phyloP scores from a whole-genome alignment of 176 grass and related monocot genomes.

The Alloteropsis semialata region DNA sequence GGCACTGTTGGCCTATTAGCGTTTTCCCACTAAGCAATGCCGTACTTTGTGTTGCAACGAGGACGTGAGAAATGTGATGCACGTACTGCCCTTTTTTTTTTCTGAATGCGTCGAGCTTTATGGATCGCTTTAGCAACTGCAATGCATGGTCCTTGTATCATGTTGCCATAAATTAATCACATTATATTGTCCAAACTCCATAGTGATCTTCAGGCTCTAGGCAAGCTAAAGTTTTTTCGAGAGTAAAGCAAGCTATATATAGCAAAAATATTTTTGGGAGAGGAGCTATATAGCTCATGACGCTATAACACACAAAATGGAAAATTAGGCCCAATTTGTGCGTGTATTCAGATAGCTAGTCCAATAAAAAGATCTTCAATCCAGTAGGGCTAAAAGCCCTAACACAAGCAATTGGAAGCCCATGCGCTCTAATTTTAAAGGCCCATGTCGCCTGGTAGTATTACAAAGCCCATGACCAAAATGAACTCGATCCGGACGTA shows the following conservation, averaged over 20 bases:
- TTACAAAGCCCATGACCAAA: not conserved
- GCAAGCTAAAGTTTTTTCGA: too few relatives aligned
- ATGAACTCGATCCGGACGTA: not conserved
- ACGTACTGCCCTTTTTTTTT: not conserved
- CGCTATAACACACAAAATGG: too few relatives aligned
- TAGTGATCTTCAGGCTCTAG: not conserved
- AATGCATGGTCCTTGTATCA: not conserved
- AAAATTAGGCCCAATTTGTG: not conserved
- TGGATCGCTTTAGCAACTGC: not conserved
- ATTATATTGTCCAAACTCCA: slow-evolving; percentile 15
- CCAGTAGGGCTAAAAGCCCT: not conserved
- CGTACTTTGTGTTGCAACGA: not conserved
- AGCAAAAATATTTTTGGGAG: too few relatives aligned
- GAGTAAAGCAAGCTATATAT: too few relatives aligned
- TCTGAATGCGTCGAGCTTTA: slow-evolving; percentile 8
- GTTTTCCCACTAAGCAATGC: slow-evolving; percentile 8
- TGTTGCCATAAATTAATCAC: not conserved
- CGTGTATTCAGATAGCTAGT: not conserved
- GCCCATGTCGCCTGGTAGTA: not conserved
- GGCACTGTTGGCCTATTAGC: slow-evolving; percentile 26
- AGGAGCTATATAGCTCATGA: too few relatives aligned
- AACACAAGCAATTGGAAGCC: not conserved
- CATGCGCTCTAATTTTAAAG: not conserved
- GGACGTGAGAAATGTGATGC: slow-evolving; percentile 27
- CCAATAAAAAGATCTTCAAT: too few relatives aligned